phyloP scores from a whole-genome alignment of 2,329 filamentous ascomycete species.

The Talaromyces amestolkiae region DNA sequence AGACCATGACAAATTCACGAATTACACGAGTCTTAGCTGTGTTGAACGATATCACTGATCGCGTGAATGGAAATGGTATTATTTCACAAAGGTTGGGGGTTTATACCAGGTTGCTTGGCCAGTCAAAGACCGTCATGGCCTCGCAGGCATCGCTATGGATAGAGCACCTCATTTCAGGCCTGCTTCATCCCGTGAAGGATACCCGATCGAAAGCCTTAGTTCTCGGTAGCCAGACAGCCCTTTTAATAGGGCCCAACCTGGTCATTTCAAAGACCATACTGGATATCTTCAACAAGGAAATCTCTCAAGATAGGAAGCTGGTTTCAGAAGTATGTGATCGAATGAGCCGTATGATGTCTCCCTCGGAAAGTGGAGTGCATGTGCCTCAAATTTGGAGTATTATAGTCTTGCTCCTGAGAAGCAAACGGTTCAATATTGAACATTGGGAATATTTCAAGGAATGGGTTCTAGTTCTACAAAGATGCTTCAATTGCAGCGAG shows the following conservation, averaged over 20 bases:
- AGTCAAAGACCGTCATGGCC: conserved; percentile 69
- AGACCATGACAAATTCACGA: conserved; percentile 70
- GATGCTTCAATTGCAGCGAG: conserved; percentile 79
- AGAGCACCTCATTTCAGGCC: conserved; percentile 73
- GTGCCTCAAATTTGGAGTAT: conserved; percentile 90
- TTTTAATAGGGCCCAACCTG: conserved; percentile 66
- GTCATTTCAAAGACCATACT: conserved; percentile 64
- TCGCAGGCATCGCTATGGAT: conserved; percentile 72
- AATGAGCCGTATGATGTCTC: conserved; percentile 64
- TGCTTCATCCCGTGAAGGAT: conserved; percentile 76
- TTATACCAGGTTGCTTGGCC: conserved; percentile 73
- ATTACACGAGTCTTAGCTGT: conserved; percentile 68
- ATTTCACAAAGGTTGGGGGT: conserved; percentile 72
- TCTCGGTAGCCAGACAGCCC: conserved; percentile 69
- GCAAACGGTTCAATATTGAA: conserved; percentile 56
- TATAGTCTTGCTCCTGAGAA: conserved; percentile 72
- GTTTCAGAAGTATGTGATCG: conserved; percentile 66
- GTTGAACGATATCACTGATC: conserved; percentile 69
- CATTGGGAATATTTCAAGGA: conserved; percentile 69
- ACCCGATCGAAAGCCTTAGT: conserved; percentile 71
- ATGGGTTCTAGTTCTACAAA: conserved; percentile 77
- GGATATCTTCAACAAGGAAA: conserved; percentile 50
- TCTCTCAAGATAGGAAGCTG: conserved; percentile 59
- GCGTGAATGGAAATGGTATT: conserved; percentile 76
- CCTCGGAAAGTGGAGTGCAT: conserved; percentile 58